Base-by-base conservation (phyloP, 768 basidiomycete genomes). In the Lactarius quietus region DNA sequence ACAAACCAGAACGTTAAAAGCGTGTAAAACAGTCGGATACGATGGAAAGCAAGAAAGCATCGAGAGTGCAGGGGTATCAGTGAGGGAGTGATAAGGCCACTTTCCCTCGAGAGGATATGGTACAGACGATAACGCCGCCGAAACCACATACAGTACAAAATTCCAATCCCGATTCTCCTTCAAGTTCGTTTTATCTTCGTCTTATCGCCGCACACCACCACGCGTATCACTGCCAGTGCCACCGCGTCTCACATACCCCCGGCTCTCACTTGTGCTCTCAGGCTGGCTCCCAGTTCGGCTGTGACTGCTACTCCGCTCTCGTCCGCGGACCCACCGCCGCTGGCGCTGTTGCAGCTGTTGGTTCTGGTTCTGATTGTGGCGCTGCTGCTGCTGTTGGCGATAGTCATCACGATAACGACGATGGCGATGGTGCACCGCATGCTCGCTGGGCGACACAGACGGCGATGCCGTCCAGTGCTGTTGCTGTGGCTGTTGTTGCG, bases 271-370 rank as follows among this genome's bases (percentile, higher is more conserved):
- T 8, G 33, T 33, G 33, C 33, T 35, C 28, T n/a, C n/a, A n/a
- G n/a, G n/a, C n/a, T 17, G 53, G 15, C 53, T 59, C 43, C 15
- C 45, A 26, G 51, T 59, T 31, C 29, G 48, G n/a, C 59, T 60
- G 41, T 8, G 45, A 31, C 57, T 59, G 38, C 29, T 45, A 15
- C 48, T 60, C 3, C 31, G 33, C 8, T 33, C 33, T 3, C 33
- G 33, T 8, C 33, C 8, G 8, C 8, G 33, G 8, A 8, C 33
- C 33, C 33, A 33, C 3, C 33, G 33, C 8, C 8, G 33, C 33
- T 33, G 33, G 8, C 26, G 10, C n/a, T 36, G 51, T 38, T 23
- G 2, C 15, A 23, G 57, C 33, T 41, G 6, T 7, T 28, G 52
- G 0, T 5, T n/a, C n/a, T 33, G 51, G 5, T 20, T 23, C 43